Conservation (phyloP, 768 basidiomycete species). For the Lactarius evosmus region DNA sequence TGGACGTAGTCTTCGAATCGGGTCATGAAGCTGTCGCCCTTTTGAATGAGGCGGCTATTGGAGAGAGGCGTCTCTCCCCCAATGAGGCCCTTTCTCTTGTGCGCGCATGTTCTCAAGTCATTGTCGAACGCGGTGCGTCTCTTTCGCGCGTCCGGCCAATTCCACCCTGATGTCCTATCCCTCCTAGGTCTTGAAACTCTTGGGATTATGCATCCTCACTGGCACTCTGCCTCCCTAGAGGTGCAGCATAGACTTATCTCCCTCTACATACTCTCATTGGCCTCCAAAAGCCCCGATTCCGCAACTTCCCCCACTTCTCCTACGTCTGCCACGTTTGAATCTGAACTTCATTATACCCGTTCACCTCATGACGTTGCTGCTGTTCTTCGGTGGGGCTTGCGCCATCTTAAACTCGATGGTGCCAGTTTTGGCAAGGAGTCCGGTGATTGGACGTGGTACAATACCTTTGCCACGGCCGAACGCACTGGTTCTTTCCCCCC, state of each 20-base stretch:
- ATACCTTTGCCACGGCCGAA: slow-evolving; percentile 57
- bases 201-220: slow-evolving; percentile 83
- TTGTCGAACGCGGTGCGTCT: slow-evolving; percentile 57
- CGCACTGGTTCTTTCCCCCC: slow-evolving; percentile 56
- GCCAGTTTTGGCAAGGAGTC: slow-evolving; percentile 54
- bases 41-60: slow-evolving; percentile 54
- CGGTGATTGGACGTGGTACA: slow-evolving; percentile 59
- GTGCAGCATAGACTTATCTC: slow-evolving; percentile 69
- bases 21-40: slow-evolving; percentile 48
- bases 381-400: slow-evolving; percentile 76
- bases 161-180: slow-evolving; percentile 12
- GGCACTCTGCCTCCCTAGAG: slow-evolving; percentile 70
- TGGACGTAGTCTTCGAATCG: slow-evolving; percentile 59
- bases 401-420: slow-evolving; percentile 65
- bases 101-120: slow-evolving; percentile 64
- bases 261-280: slow-evolving; percentile 65
- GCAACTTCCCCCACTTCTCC: slow-evolving; percentile 51
- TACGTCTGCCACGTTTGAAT: slow-evolving; percentile 53
- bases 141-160: slow-evolving; percentile 18
- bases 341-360: slow-evolving; percentile 60
- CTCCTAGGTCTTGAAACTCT: slow-evolving; percentile 70
- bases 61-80: slow-evolving; percentile 56
- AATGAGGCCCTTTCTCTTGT: slow-evolving; percentile 62
- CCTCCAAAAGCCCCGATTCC: slow-evolving; percentile 43
- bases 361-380: slow-evolving; percentile 77